Evolutionary conservation across 768 basidiomycete species (phyloP), one percentile per base, ranked within the genome.

Genomic region (Hypsizygus marmoreus): DNA sequence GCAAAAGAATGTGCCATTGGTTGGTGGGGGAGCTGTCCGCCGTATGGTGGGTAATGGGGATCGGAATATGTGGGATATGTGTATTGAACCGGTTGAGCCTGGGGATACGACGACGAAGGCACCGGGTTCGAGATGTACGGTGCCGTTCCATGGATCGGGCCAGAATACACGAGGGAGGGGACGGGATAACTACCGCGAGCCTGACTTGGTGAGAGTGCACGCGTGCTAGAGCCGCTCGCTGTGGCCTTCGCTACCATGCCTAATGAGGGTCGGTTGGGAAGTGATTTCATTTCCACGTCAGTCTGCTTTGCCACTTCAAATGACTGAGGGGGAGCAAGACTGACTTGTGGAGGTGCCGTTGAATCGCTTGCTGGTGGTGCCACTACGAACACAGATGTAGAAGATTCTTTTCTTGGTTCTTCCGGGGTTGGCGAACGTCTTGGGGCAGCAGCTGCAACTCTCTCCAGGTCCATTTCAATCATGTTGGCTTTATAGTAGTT

Each of bases 401-500:
- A 49, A 16, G 47, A 33, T 13, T 65, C 64, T 26, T 57, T 65
- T 53, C 53, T 54, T 10, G 29, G 20, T 17, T 14, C 25, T 29
- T 62, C 63, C 23, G 71, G 70, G 7, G 68, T 66, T 0, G 64
- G 69, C 3, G 76, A 71, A 9, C 73, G 70, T 49, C 69, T 72
- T 4, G 73, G 73, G 1, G 73, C 74, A 17, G 49, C 53, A 9
- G 71, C 69, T 22, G 62, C 72, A n/a, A 75, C 62, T 38, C 61
- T 59, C 35, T 64, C 70, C 8, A 80, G 61, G 42, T 71, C 64
- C 37, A 79, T 62, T 19, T 70, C 67, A 9, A 53, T 66, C 22
- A 62, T 50, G 49, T 81, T 72, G 31, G 65, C 60, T 51, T 67
- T 73, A 61, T 77, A 81, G 56, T 72, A 83, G 48, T 74, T 71